Evolutionary conservation across 192 early-diverging fungal species (phyloP).

Genomic region (Entomortierella beljakovae): DNA sequence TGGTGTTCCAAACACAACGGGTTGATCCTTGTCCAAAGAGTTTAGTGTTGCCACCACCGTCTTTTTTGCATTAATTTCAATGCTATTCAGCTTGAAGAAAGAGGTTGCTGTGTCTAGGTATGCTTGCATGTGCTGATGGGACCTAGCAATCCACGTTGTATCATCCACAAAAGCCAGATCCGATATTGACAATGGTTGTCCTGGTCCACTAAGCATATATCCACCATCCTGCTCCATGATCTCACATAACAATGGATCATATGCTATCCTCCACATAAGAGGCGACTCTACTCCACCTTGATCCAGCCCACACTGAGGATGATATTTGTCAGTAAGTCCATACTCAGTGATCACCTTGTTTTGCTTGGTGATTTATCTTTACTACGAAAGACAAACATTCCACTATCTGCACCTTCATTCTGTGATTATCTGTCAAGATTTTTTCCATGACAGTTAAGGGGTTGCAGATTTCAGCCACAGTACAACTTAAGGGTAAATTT

Average conservation of each 20-base stretch:
- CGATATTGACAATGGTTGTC: neutral
- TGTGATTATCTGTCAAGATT: too few species aligned
- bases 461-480: too few species aligned
- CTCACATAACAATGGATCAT: slow-evolving; percentile 25
- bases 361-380: slow-evolving; percentile 4
- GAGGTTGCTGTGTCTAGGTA: slow-evolving; percentile 16
- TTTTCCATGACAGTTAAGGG: too few species aligned
- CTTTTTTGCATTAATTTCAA: slow-evolving; percentile 29
- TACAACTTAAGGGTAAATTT: too few species aligned
- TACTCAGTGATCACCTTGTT: slow-evolving; percentile 35
- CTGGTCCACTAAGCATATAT: neutral
- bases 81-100: slow-evolving; percentile 12
- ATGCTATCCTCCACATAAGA: slow-evolving; percentile 17
- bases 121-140: neutral
- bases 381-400: neutral
- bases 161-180: slow-evolving; percentile 19
- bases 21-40: neutral
- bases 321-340: slow-evolving; percentile 19
- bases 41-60: slow-evolving; percentile 9
- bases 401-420: too few species aligned
- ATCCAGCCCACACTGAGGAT: slow-evolving; percentile 26
- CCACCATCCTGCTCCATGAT: neutral
- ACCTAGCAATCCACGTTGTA: slow-evolving; percentile 14
- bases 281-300: slow-evolving; percentile 41
- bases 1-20: slow-evolving; percentile 9